These are phyloP conservation scores for Zymoseptoria brevis DNA, from an alignment of 2,329 filamentous ascomycete species.

Conservation along the genomic window DNA sequence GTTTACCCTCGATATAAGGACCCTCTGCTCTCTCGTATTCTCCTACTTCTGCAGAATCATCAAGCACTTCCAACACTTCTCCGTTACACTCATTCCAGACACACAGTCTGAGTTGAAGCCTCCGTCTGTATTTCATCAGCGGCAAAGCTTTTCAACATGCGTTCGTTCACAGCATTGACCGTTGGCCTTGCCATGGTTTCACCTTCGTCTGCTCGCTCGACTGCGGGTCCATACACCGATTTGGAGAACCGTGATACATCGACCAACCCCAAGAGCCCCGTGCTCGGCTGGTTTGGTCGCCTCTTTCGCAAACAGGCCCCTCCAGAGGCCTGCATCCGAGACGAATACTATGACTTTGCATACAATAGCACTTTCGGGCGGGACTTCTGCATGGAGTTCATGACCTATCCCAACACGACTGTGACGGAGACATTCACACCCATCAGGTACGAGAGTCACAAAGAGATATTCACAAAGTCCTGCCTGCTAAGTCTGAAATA, in stretches of 20 bases:
- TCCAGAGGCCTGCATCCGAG: slow-evolving; percentile 16
- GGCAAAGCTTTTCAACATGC: slow-evolving; percentile 18
- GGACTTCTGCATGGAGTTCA: slow-evolving; percentile 19
- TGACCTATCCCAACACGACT: slow-evolving; percentile 22
- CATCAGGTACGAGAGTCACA: slow-evolving; percentile 19
- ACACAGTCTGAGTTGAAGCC: slow-evolving; percentile 2
- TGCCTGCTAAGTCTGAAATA: slow-evolving; percentile 3
- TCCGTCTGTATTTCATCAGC: slow-evolving; percentile 19
- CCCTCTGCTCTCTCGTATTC: slow-evolving; percentile 1
- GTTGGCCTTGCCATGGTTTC: slow-evolving; percentile 23
- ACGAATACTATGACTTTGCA: slow-evolving; percentile 23
- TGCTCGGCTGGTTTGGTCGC: slow-evolving; percentile 18
- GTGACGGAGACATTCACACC: slow-evolving; percentile 23
- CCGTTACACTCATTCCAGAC: slow-evolving; percentile 11
- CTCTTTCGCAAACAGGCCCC: slow-evolving; percentile 16
- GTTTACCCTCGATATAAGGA: slow-evolving; percentile 18
- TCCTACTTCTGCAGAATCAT: slow-evolving; percentile 4
- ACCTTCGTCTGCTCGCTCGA: slow-evolving; percentile 19
- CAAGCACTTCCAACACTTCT: slow-evolving; percentile 1
- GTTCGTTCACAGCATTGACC: slow-evolving; percentile 20
- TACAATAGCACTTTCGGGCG: slow-evolving; percentile 17
- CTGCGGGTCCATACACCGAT: slow-evolving; percentile 8
- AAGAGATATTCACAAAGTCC: not conserved
- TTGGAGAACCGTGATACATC: slow-evolving; percentile 14
- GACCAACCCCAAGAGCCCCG: slow-evolving; percentile 4